phyloP scores from a whole-genome alignment of 768 basidiomycete species.

The Boletus speciosus region DNA sequence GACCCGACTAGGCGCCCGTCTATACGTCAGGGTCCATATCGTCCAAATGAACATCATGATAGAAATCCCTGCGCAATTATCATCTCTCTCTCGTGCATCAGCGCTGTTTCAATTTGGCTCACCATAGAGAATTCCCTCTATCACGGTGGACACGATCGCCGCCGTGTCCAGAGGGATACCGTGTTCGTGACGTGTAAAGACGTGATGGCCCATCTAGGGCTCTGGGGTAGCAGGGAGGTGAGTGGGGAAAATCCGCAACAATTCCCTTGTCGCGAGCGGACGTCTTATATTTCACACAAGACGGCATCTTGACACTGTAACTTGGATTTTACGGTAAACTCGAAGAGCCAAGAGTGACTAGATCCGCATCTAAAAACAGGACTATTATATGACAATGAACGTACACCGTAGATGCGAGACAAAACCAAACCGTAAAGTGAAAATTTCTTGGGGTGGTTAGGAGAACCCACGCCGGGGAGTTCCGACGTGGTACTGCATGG shows the following conservation, averaged over 20 bases:
- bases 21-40: constrained; percentile 17
- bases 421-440: not conserved
- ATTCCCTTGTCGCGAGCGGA: not conserved
- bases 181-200: not conserved
- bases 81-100: not conserved
- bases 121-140: not conserved
- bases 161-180: constrained; percentile 20
- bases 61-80: constrained; percentile 22
- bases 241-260: not conserved
- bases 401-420: not conserved
- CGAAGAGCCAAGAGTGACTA: too few species aligned
- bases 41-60: constrained; percentile 30
- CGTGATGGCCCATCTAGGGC: not conserved
- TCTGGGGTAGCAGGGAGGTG: not conserved
- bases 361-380: not conserved
- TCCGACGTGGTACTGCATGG: too few species aligned
- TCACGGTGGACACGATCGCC: constrained; percentile 17
- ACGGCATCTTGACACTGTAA: not conserved
- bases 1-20: not conserved
- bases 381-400: not conserved
- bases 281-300: not conserved
- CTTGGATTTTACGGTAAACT: too few species aligned
- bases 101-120: not conserved
- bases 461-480: too few species aligned
- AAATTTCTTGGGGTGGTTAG: too few species aligned